Evolutionary conservation across 225 moss, liverwort and hornwort species (phyloP), one percentile per base, ranked within the genome.

Genomic region (Antitrichia curtipendula): DNA sequence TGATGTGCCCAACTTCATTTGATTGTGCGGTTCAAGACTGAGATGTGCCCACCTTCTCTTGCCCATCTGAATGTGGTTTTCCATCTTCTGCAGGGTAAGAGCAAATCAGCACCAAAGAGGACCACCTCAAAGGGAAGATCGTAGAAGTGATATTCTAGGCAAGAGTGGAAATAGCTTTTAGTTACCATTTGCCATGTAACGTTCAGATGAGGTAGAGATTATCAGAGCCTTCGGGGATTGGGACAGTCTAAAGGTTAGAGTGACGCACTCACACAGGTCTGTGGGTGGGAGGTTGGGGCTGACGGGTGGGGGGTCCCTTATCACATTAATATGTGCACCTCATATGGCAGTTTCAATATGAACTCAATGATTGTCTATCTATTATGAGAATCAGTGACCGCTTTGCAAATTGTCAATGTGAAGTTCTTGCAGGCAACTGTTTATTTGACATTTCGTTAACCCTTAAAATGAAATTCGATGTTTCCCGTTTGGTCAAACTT

Each of bases 41-140:
- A 40, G n/a, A 40, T 50, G 7, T 69, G 75, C 23, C 57, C 54
- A 81, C n/a, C 61, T 90, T 78, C 83, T 85, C 77, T 63, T 61
- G 52, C 68, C 41, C 45, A 74, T 59, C 87, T 68, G 47, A 73
- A 74, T 87, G 32, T 50, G 87, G 68, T 66, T 76, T 81, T 56
- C 34, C 68, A 54, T 71, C 29, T 69, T 84, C 16, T 90, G 83
- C 92, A 88, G 91, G 71, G 63, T 69, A 93, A 91, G 77, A 88
- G 84, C 81, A 91, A 91, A 85, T 7, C 90, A 73, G 41, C 87
- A 84, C 78, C 90, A 2, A 88, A 89, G 81, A 90, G 57, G 83
- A 88, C 49, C 49, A 19, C 80, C 83, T 81, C 91, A 8, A 86
- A 90, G 75, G 84, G 88, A 76, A 90, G 87, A 88, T 88, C 87